These are phyloP conservation scores for Aspergillus spinulosporus DNA, from an alignment of 2,329 filamentous ascomycete species.

Conservation along the genomic window DNA sequence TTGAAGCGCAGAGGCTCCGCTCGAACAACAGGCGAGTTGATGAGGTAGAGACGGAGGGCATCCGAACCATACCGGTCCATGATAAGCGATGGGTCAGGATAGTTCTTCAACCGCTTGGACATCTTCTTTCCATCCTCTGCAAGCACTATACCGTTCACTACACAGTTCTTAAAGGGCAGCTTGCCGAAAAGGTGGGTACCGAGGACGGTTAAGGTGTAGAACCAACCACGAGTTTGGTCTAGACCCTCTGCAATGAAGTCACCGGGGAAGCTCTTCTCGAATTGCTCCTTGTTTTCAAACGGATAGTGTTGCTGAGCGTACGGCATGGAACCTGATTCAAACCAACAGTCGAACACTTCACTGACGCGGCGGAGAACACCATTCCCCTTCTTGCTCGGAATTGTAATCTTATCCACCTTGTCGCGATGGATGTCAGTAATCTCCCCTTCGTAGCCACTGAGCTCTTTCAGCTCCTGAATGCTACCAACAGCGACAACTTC, in stretches of 20 bases:
- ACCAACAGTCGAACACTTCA: conserved; percentile 96
- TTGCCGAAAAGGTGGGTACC: conserved; percentile 83
- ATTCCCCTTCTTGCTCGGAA: conserved; percentile 85
- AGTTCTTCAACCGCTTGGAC: conserved; percentile 96
- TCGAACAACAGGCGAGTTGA: conserved; percentile 92
- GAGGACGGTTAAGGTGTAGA: conserved; percentile 87
- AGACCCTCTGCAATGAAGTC: conserved; percentile 94
- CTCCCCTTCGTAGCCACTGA: conserved; percentile 83
- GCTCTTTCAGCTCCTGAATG: conserved; percentile 75
- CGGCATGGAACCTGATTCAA: conserved; percentile 94
- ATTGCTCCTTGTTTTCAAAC: conserved; percentile 81
- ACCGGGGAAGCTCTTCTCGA: conserved; percentile 79
- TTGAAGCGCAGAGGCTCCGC: conserved; percentile 90
- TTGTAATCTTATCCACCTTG: conserved; percentile 91
- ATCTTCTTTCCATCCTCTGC: conserved; percentile 98
- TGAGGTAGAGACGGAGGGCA: conserved; percentile 89
- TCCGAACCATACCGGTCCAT: conserved; percentile 90
- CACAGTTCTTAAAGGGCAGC: conserved; percentile 89
- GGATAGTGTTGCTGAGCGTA: conserved; percentile 90
- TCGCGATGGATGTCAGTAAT: conserved; percentile 86
- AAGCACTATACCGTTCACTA: conserved; percentile 93
- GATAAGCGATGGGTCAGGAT: conserved; percentile 79
- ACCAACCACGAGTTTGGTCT: conserved; percentile 95
- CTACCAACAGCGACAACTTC: conserved; percentile 86
- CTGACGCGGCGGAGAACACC: conserved; percentile 76